Percentiles rank a stretch among this genome's conserved stretches.
Evolutionary conservation across 805 yeast genomes (phyloP).

Genomic region (Candida pseudoglaebosa): DNA sequence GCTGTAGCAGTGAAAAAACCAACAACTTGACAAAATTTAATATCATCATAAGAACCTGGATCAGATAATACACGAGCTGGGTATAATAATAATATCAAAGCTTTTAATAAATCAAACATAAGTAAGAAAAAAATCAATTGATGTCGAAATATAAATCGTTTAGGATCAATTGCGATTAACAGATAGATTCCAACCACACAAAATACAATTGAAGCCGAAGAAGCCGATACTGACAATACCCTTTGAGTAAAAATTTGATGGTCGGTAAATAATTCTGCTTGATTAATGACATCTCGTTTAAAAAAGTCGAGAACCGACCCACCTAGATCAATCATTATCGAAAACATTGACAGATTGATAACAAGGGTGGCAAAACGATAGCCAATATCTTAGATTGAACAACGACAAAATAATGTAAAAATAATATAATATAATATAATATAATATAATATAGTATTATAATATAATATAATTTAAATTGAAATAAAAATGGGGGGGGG

Average conservation of each 20-base stretch:
- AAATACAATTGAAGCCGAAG: constrained; percentile 33
- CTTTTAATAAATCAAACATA: constrained; percentile 73
- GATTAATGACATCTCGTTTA: constrained; percentile 10
- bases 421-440: too few species aligned
- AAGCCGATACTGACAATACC: constrained; percentile 34
- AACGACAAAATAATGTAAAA: too few species aligned
- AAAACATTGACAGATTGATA: too few species aligned
- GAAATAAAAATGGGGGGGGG: too few species aligned
- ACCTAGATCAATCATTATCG: too few species aligned
- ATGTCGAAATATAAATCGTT: constrained; percentile 62
- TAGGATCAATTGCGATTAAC: constrained; percentile 59
- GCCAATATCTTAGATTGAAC: too few species aligned
- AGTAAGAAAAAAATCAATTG: constrained; percentile 64
- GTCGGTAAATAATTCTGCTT: constrained; percentile 24
- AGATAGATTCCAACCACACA: constrained; percentile 62
- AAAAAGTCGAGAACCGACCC: background rate
- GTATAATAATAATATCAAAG: constrained; percentile 60
- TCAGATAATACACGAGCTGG: constrained; percentile 55
- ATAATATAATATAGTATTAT: too few species aligned
- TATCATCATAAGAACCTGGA: constrained; percentile 41
- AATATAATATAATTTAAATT: too few species aligned
- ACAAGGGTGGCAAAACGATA: too few species aligned
- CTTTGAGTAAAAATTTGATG: constrained; percentile 29
- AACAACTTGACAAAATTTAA: constrained; percentile 54
- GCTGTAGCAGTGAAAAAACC: constrained; percentile 81